phyloP scores from a whole-genome alignment of 768 basidiomycete genomes.

The Leccinum disarticulatum region DNA sequence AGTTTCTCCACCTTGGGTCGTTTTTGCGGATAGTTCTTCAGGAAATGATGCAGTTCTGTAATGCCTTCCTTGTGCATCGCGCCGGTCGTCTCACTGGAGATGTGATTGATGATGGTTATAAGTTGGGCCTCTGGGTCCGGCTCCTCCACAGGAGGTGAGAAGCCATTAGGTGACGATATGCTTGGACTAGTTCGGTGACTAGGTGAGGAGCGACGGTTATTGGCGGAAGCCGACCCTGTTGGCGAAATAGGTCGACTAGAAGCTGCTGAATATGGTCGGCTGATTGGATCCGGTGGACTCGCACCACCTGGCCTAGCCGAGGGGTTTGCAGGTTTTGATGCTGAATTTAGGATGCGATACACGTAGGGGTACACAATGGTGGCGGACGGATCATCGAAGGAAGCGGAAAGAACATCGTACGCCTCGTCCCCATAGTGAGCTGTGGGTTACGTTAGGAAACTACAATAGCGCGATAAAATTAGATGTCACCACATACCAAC shows the following conservation, averaged over 20 bases:
- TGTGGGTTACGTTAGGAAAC: conserved; percentile 30
- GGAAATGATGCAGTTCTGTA: conserved; percentile 89
- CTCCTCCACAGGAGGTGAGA: conserved; percentile 63
- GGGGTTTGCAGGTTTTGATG: conserved; percentile 42
- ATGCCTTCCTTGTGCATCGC: conserved; percentile 93
- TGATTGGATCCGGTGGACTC: conserved; percentile 37
- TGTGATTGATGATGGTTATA: conserved; percentile 79
- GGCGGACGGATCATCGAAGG: conserved; percentile 97
- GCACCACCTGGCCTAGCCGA: conserved; percentile 21
- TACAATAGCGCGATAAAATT: conserved; percentile 3
- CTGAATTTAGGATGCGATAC: conserved; percentile 84
- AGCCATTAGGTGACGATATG: conserved; percentile 57
- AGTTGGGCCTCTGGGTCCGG: conserved; percentile 87
- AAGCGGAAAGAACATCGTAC: conserved; percentile 84
- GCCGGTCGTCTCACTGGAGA: conserved; percentile 85
- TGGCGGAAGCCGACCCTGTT: conserved; percentile 57
- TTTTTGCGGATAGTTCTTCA: conserved; percentile 89
- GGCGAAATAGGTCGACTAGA: conserved; percentile 75
- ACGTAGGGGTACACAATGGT: conserved; percentile 96
- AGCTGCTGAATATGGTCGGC: conserved; percentile 54
- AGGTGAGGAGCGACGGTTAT: conserved; percentile 53
- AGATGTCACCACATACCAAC: conserved; percentile 65
- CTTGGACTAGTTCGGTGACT: conserved; percentile 71
- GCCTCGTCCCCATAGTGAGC: conserved; percentile 87
- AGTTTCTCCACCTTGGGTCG: conserved; percentile 80